These are phyloP conservation scores for Solanum hybrid DNA, from an alignment of 305 asterid species.

Conservation along the genomic window DNA sequence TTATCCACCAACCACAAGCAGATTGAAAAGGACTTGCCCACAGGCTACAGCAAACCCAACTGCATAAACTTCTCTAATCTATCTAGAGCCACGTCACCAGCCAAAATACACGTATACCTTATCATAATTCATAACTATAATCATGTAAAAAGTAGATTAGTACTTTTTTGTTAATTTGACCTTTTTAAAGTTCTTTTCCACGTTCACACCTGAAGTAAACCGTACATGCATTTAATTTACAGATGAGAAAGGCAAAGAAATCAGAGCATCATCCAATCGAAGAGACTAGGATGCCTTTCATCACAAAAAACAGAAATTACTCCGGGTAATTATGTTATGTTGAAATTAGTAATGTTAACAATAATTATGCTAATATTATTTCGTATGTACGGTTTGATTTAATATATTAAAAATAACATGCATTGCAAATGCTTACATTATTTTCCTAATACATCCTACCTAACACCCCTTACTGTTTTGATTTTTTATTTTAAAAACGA, in stretches of 20 bases:
- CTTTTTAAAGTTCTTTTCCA: not conserved
- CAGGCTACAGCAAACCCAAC: not conserved
- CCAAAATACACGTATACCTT: not conserved
- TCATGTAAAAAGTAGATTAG: not conserved
- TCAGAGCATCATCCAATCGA: not conserved
- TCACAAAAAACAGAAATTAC: not conserved
- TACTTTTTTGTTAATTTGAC: not conserved
- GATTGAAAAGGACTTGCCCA: not conserved
- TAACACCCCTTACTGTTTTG: not conserved
- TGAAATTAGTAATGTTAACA: not conserved
- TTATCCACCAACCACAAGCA: not conserved
- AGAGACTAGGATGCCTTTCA: not conserved
- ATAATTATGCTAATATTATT: too few species aligned
- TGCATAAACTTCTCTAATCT: not conserved
- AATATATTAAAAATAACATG: not conserved
- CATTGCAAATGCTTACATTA: not conserved
- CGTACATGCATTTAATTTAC: not conserved
- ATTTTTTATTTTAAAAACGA: not conserved
- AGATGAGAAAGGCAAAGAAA: not conserved
- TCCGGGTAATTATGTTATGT: not conserved
- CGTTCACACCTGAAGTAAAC: not conserved
- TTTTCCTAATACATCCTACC: not conserved
- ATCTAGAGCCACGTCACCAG: not conserved
- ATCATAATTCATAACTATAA: not conserved
- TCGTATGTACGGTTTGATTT: rapidly evolving